Conservation (phyloP, 202 grass and related monocot genomes). For the Elaeis oleifera region DNA sequence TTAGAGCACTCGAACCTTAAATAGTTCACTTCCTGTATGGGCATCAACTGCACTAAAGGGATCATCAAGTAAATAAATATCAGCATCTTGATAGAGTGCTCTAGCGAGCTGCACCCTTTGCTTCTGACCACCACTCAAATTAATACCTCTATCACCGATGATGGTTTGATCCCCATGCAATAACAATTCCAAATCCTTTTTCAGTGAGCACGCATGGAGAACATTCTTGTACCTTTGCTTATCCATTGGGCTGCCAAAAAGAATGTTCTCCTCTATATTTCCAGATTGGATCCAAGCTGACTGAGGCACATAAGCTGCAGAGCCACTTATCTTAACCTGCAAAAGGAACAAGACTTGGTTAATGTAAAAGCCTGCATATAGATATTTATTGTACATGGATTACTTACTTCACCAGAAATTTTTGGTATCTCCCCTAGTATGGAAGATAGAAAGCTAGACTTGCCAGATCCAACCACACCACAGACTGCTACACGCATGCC, state of each 20-base stretch:
- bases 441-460: conserved; percentile 88
- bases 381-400: background rate
- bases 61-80: conserved; percentile 98
- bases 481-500: conserved; percentile 95
- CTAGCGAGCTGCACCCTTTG: conserved; percentile 95
- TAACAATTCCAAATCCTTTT: conserved; percentile 92
- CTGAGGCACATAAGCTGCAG: conserved; percentile 87
- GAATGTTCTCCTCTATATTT: conserved; percentile 94
- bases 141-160: conserved; percentile 97
- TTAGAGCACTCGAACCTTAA: conserved; percentile 45
- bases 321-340: conserved; percentile 84
- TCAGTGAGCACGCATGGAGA: conserved; percentile 77
- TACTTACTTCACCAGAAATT: conserved; percentile 81
- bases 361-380: conserved; percentile 1
- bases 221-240: conserved; percentile 76
- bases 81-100: conserved; percentile 93
- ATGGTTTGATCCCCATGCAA: conserved; percentile 88
- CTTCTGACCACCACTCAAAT: conserved; percentile 98
- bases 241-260: conserved; percentile 82
- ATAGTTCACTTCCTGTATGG: conserved; percentile 90
- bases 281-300: conserved; percentile 98
- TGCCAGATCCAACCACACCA: conserved; percentile 88
- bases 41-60: conserved; percentile 99
- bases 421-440: conserved; percentile 94
- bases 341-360: conserved; percentile 34